phyloP scores from a whole-genome alignment of 139 green algal genomes.

The Chlorella vulgaris region DNA sequence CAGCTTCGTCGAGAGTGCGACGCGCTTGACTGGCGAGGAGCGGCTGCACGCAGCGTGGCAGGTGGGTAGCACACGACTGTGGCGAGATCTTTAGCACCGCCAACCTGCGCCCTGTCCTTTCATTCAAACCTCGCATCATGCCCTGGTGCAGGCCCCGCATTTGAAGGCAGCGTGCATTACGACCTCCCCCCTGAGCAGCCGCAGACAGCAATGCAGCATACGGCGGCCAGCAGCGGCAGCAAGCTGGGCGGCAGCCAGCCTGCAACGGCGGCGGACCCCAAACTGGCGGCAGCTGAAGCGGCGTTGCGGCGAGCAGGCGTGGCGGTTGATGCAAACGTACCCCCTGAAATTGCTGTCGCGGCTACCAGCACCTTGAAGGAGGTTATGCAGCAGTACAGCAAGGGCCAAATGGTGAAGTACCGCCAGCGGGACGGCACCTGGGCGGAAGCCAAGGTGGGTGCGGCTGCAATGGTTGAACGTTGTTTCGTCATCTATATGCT shows the following conservation, averaged over 20 bases:
- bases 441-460: constrained; percentile 10
- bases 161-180: constrained; percentile 1
- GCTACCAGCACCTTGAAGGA: no score
- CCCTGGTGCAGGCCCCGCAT: constrained; percentile 18
- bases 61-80: background rate
- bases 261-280: background rate
- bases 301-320: constrained; percentile 1
- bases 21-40: constrained; percentile 15
- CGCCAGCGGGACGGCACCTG: background rate
- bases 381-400: constrained; percentile 24
- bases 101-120: no score
- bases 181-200: constrained; percentile 24
- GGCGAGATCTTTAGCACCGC: background rate
- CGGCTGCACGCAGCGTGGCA: constrained; percentile 8
- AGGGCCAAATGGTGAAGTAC: constrained; percentile 22
- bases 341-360: no score
- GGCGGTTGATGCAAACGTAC: no score
- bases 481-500: no score
- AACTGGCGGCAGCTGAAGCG: constrained; percentile 22
- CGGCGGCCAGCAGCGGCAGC: constrained; percentile 32
- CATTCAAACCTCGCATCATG: no score
- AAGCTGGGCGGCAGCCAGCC: constrained; percentile 36
- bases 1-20: constrained; percentile 27
- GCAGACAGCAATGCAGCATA: constrained; percentile 46
- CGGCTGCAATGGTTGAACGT: no score